Evolutionary conservation across 1,139 yeast species (phyloP).

Genomic region (Yarrowia galli): DNA sequence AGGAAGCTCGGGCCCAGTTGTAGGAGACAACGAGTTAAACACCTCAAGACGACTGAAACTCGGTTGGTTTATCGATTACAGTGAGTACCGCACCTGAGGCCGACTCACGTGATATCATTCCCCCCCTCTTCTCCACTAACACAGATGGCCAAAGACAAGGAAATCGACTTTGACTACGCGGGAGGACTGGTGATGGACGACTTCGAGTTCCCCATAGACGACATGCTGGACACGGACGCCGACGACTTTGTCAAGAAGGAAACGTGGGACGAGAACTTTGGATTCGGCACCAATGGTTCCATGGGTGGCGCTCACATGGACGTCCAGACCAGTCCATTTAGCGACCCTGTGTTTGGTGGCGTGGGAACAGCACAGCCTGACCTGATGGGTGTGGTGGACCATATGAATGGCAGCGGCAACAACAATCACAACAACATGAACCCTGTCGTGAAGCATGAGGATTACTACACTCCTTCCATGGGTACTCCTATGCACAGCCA

Average conservation of each 20-base stretch:
- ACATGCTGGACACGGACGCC: constrained; percentile 50
- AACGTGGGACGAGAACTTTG: constrained; percentile 22
- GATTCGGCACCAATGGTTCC: constrained; percentile 15
- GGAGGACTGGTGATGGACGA: constrained; percentile 27
- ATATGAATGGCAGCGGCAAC: too few relatives aligned
- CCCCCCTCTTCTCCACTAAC: not conserved
- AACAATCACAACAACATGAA: not conserved
- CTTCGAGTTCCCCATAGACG: constrained; percentile 63
- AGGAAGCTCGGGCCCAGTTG: constrained; percentile 18
- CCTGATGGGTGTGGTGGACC: constrained; percentile 3
- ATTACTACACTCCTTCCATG: constrained; percentile 14
- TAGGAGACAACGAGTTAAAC: constrained; percentile 3
- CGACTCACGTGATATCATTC: not conserved
- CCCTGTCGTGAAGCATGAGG: constrained; percentile 11
- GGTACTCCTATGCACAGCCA: constrained; percentile 8
- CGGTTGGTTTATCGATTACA: not conserved
- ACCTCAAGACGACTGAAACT: not conserved
- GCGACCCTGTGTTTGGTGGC: constrained; percentile 20
- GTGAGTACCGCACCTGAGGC: constrained; percentile 3
- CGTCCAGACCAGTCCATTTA: constrained; percentile 24
- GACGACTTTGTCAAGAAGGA: constrained; percentile 54
- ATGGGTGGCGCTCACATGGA: constrained; percentile 11
- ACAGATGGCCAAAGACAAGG: constrained; percentile 32
- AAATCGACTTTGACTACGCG: constrained; percentile 35
- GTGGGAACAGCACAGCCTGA: constrained; percentile 2